phyloP scores from a whole-genome alignment of 2,329 filamentous ascomycete genomes.

The Hypoxylon sp. region DNA sequence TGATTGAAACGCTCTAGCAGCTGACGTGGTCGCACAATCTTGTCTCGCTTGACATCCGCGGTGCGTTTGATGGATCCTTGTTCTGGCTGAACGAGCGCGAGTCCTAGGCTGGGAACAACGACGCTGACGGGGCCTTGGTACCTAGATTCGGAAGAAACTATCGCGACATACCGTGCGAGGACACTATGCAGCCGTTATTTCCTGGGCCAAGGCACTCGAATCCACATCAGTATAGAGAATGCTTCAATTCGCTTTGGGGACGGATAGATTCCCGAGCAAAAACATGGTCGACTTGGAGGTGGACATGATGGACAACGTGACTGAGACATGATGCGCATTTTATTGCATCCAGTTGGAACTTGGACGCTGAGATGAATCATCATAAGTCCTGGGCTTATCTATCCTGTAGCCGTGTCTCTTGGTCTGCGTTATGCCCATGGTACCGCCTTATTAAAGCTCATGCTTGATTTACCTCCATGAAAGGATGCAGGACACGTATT shows the following conservation, averaged over 20 bases:
- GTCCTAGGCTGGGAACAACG: background rate
- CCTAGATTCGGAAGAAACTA: background rate
- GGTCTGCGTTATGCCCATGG: too few species aligned
- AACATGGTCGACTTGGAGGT: background rate
- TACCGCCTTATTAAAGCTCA: too few species aligned
- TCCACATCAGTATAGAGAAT: slow-evolving; percentile 16
- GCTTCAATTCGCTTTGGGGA: background rate
- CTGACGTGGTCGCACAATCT: slow-evolving; percentile 20
- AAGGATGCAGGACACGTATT: too few species aligned
- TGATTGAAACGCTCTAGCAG: slow-evolving; percentile 1
- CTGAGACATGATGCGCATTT: background rate
- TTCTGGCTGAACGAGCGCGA: slow-evolving; percentile 22
- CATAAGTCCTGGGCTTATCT: too few species aligned
- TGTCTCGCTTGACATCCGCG: slow-evolving; percentile 5
- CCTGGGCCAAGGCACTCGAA: slow-evolving; percentile 22
- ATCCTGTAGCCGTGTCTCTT: too few species aligned
- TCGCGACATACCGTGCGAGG: slow-evolving; percentile 8
- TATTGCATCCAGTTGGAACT: background rate
- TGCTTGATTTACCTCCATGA: too few species aligned
- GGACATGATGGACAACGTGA: background rate
- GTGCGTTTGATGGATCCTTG: slow-evolving; percentile 15
- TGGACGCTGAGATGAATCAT: background rate
- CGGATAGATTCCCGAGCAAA: background rate
- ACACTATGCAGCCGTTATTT: slow-evolving; percentile 18
- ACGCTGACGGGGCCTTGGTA: slow-evolving; percentile 13